These are phyloP conservation scores for Arxiozyma slooffiae DNA, from an alignment of 1,139 yeast species.

Conservation along the genomic window DNA sequence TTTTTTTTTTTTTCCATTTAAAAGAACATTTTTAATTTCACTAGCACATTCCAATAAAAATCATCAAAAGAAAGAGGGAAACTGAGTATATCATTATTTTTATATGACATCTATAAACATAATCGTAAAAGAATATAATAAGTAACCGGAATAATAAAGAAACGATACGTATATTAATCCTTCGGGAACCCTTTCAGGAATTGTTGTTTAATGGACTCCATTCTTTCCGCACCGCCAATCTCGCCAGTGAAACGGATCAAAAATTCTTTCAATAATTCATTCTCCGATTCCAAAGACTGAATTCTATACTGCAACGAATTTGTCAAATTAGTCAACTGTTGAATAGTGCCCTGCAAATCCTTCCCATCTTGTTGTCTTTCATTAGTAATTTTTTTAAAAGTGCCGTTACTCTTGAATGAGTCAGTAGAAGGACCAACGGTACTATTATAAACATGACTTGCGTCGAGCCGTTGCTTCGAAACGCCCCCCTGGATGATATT, in stretches of 20 bases:
- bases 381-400: neutral
- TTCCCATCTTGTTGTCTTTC: conserved; percentile 68
- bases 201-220: conserved; percentile 4
- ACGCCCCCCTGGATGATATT: neutral
- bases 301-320: conserved; percentile 51
- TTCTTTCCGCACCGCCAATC: conserved; percentile 16
- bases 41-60: too few species aligned
- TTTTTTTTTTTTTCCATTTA: too few species aligned
- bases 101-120: neutral
- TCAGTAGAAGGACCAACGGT: too few species aligned
- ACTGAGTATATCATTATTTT: too few species aligned
- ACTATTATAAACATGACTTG: too few species aligned
- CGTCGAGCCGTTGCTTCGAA: neutral
- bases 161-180: neutral
- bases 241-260: conserved; percentile 54
- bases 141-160: too few species aligned
- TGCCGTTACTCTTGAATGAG: neutral
- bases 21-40: too few species aligned
- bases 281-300: conserved; percentile 72
- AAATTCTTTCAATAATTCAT: conserved; percentile 56
- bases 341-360: conserved; percentile 64
- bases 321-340: conserved; percentile 53
- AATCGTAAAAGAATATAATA: neutral
- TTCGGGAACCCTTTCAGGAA: neutral
- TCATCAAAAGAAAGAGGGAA: neutral